Conservation (phyloP, 2,329 filamentous ascomycete genomes). For the Penicillium sp. region DNA sequence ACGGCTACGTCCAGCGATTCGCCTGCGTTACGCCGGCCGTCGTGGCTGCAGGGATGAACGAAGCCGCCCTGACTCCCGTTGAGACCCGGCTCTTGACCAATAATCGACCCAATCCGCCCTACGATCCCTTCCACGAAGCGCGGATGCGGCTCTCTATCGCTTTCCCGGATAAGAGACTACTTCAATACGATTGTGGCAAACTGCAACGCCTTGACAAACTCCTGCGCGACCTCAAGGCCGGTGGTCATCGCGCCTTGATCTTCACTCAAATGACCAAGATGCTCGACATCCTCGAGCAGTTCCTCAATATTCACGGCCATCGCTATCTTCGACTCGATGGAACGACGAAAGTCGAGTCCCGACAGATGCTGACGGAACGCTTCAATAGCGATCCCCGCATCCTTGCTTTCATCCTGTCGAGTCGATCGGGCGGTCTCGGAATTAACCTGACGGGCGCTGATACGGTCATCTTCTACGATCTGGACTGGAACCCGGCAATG, state of each 20-base stretch:
- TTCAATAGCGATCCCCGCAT: conserved; percentile 96
- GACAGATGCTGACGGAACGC: conserved; percentile 89
- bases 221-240: conserved; percentile 78
- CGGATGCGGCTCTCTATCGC: conserved; percentile 91
- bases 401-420: conserved; percentile 91
- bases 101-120: conserved; percentile 52
- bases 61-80: conserved; percentile 62
- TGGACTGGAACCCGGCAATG: conserved; percentile 99
- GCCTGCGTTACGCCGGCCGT: conserved; percentile 88
- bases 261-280: conserved; percentile 99
- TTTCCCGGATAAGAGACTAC: conserved; percentile 90
- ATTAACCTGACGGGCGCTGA: conserved; percentile 97
- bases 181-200: conserved; percentile 98
- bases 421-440: conserved; percentile 85
- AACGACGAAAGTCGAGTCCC: conserved; percentile 92
- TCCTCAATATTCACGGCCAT: conserved; percentile 95
- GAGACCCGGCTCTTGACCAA: conserved; percentile 48
- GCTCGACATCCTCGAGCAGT: conserved; percentile 93
- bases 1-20: conserved; percentile 77
- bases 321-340: conserved; percentile 95
- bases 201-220: conserved; percentile 84
- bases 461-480: conserved; percentile 97
- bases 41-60: conserved; percentile 71
- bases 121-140: conserved; percentile 88
- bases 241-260: conserved; percentile 89